Percentiles rank a stretch among this genome's conserved stretches.
These are phyloP conservation scores for Mikania micrantha DNA, from an alignment of 129 eudicot species.

Conservation along the genomic window DNA sequence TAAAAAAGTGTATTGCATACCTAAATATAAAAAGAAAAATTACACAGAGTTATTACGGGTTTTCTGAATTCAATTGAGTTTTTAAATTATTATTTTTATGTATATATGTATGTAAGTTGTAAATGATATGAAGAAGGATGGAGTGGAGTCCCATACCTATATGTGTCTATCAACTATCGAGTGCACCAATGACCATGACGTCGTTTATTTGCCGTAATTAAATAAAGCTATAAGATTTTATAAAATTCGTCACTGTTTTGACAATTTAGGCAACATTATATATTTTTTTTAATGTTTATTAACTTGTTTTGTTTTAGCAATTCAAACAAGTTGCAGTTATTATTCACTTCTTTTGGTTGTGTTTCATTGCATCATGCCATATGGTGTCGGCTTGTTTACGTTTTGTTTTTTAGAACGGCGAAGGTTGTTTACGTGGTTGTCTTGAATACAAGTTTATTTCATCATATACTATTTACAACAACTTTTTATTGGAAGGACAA, in stretches of 20 bases:
- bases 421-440: neutral
- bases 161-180: neutral
- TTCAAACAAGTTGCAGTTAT: no score
- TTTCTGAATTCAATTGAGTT: no score
- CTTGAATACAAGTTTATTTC: neutral
- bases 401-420: no score
- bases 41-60: no score
- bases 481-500: no score
- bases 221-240: neutral
- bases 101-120: no score
- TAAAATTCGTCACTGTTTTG: neutral
- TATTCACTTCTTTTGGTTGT: neutral
- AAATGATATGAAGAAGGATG: neutral
- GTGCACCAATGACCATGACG: neutral
- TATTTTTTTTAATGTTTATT: neutral
- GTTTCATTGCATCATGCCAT: neutral
- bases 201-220: neutral
- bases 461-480: no score
- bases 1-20: no score
- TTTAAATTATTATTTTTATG: no score
- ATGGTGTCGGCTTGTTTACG: neutral
- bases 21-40: no score
- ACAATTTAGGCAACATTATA: neutral
- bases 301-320: no score
- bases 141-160: neutral